Evolutionary conservation across 305 asterid genomes (phyloP), one percentile per base, ranked within the genome.

Genomic region (Fraxinus angustifolia): DNA sequence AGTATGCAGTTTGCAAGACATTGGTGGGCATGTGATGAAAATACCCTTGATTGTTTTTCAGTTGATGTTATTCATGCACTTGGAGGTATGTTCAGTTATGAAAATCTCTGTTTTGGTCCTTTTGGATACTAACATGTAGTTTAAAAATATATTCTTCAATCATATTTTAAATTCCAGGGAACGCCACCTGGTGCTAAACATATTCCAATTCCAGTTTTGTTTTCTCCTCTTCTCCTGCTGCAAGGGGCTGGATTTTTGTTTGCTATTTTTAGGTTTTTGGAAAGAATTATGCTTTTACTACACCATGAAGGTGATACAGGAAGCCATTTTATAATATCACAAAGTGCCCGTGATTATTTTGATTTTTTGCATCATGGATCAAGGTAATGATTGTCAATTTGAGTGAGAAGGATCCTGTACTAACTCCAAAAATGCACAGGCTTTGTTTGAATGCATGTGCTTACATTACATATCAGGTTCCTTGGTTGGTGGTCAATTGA

Each of bases 401-500:
- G 53, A 40, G 28, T 28, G 50, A 5, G 16, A 56, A 81, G 11
- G 53, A 28, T 60, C 34, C 45, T 36, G 70, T 75, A 78, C 68
- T 75, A 62, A 76, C 30, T 77, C 45, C 72, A 34, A 60, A 70
- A 17, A 31, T 33, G 33, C 0, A 12, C 8, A 3, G 33, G 4
- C 10, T 19, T 4, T 58, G 50, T 84, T 74, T 28, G 45, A 82
- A 76, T 21, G 2, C 73, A 76, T 10, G 80, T 26, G 28, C 71
- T 30, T 81, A 70, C 78, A 26, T 83, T 74, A 82, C 17, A 10
- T 73, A 81, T 74, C 89, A 94, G 98, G 91, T 91, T 91, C 70
- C 82, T 94, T 73, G 98, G 98, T 77, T 94, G 98, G 98, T 95
- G 97, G 98, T 95, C 98, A 26, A 93, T 95, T 73, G 98, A 95